Evolutionary conservation across 345 rosid genomes (phyloP), one percentile per base, ranked within the genome.

Genomic region (Conringia planisiliqua): DNA sequence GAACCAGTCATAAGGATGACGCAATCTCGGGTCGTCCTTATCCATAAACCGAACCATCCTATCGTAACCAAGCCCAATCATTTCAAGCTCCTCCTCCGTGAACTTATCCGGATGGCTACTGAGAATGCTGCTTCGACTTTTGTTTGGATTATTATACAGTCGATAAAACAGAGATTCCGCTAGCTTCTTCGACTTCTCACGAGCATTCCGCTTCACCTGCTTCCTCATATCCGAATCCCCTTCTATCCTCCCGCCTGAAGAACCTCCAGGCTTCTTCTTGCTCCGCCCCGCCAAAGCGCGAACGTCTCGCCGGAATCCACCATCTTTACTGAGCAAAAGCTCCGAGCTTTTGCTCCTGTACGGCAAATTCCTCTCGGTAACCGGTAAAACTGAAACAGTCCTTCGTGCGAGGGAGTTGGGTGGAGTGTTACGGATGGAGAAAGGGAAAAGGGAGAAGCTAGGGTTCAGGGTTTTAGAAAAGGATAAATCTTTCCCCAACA

Each of bases 11-110:
- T 84, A 73, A 1, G 93, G 99, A 71, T 94, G 97, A 38, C 87
- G 89, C 38, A 94, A 71, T 48, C 88, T 81, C 1, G 97, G 97
- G 80, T 91, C 99, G 69, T 91, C 96, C 73, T 87, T 89, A 52
- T 90, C 91, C 97, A 91, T 87, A 82, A 91, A 91, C 75, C 92
- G 79, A 69, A 87, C 97, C 95, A 86, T 85, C 65, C 93, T 82
- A 70, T 94, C 99, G 81, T 91, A 94, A 6, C 97, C 99, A 5
- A 87, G 89, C 7, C 97, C 97, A 3, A 94, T 89, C 83, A 77
- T 68, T 72, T 91, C 81, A 39, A 94, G 85, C 85, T 91, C 93
- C 2, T 84, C 91, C 40, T 95, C 97, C 0, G 89, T 78, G 76
- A 94, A 89, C 71, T 91, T 95, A 75, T 89, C 93, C 5, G 97